Evolutionary conservation across 805 yeast species (phyloP).

Genomic region (Barnettozyma salicaria): DNA sequence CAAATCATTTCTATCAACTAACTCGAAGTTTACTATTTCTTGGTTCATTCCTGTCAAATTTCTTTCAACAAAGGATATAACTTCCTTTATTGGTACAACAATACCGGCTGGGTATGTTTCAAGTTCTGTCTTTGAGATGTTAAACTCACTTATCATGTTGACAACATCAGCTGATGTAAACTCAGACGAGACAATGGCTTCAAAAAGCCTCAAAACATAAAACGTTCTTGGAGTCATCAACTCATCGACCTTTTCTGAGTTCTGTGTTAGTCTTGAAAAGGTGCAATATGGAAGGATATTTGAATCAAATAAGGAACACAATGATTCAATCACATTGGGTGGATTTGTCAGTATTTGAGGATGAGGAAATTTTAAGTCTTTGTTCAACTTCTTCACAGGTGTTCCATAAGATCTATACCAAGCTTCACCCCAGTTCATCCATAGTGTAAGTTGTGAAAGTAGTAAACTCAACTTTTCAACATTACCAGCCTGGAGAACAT

Average conservation of each 20-base stretch:
- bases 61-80: slow-evolving; percentile 49
- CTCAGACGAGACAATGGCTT: slow-evolving; percentile 49
- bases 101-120: slow-evolving; percentile 75
- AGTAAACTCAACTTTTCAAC: slow-evolving; percentile 43
- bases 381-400: slow-evolving; percentile 32
- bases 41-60: slow-evolving; percentile 44
- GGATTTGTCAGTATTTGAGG: slow-evolving; percentile 40
- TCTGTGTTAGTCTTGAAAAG: slow-evolving; percentile 63
- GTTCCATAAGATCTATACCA: slow-evolving; percentile 58
- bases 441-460: slow-evolving; percentile 52
- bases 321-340: slow-evolving; percentile 52
- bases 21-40: slow-evolving; percentile 37
- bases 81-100: slow-evolving; percentile 58
- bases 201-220: slow-evolving; percentile 54
- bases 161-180: slow-evolving; percentile 50
- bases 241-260: slow-evolving; percentile 51
- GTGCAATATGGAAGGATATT: slow-evolving; percentile 50
- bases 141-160: slow-evolving; percentile 53
- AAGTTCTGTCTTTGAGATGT: slow-evolving; percentile 43
- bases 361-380: slow-evolving; percentile 33
- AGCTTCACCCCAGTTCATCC: slow-evolving; percentile 68
- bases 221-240: slow-evolving; percentile 61
- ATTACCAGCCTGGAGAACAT: slow-evolving; percentile 36
- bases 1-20: slow-evolving; percentile 68
- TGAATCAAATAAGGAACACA: slow-evolving; percentile 43